Evolutionary conservation across 345 rosid species (phyloP).

Genomic region (Sisymbrium altissimum): DNA sequence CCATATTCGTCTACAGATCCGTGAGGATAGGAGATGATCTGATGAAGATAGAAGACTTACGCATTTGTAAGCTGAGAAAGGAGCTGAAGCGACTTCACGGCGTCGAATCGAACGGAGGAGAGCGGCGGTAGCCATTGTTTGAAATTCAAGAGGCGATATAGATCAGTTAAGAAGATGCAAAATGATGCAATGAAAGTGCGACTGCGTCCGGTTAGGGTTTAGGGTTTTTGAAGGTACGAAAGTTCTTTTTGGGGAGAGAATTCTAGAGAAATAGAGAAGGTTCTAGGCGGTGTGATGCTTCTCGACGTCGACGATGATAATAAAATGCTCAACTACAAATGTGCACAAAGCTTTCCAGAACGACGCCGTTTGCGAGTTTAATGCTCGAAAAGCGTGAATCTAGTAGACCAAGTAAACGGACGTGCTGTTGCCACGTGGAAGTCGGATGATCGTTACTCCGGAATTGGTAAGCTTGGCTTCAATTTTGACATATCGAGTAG

Average conservation of each 20-base stretch:
- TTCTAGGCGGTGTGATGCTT: constrained; percentile 34
- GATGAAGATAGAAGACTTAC: constrained; percentile 37
- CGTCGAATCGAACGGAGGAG: constrained; percentile 71
- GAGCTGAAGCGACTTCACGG: constrained; percentile 55
- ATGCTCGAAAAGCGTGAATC: background rate
- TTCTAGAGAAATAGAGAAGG: constrained; percentile 28
- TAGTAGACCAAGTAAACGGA: background rate
- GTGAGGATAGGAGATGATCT: background rate
- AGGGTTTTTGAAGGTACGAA: constrained; percentile 38
- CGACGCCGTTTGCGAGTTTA: background rate
- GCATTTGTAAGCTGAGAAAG: constrained; percentile 59
- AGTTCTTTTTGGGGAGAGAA: background rate
- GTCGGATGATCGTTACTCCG: background rate
- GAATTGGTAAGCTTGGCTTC: background rate
- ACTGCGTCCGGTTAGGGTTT: constrained; percentile 29
- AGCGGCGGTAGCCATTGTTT: constrained; percentile 59
- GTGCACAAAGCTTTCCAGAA: background rate
- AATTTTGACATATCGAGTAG: background rate
- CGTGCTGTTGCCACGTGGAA: constrained; percentile 22
- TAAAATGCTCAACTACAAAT: background rate
- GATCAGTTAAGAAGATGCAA: background rate
- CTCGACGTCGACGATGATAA: constrained; percentile 11
- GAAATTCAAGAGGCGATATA: background rate
- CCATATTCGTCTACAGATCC: background rate
- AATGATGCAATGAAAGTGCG: background rate